phyloP scores from a whole-genome alignment of 2,329 filamentous ascomycete species.

The Epichloe festucae region DNA sequence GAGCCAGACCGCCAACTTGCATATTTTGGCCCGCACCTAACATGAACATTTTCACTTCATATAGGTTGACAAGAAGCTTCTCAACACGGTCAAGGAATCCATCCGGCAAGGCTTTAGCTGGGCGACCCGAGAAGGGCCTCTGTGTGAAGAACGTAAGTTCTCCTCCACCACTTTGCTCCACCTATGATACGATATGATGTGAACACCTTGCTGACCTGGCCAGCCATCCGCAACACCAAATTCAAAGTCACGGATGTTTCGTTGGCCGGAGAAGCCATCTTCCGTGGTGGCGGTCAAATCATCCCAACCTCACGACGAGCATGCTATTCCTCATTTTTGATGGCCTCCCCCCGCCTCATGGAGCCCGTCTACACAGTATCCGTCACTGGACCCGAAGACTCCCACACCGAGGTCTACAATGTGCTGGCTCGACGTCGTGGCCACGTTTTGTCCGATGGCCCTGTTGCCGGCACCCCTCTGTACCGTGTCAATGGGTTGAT shows the following conservation, averaged over 20 bases:
- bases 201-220: conserved; percentile 3
- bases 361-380: conserved; percentile 88
- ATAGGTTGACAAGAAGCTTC: conserved; percentile 78
- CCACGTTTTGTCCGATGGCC: conserved; percentile 87
- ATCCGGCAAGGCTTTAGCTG: conserved; percentile 94
- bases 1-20: conserved; percentile 15
- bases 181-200: background rate
- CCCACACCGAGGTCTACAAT: conserved; percentile 81
- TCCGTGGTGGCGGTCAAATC: conserved; percentile 89
- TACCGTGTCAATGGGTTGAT: conserved; percentile 85
- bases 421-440: conserved; percentile 78
- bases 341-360: conserved; percentile 91
- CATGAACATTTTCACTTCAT: background rate
- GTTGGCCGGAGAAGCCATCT: conserved; percentile 81
- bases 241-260: conserved; percentile 90
- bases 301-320: conserved; percentile 89
- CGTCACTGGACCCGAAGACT: conserved; percentile 84
- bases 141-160: conserved; percentile 89
- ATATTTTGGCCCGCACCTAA: background rate
- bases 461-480: conserved; percentile 84
- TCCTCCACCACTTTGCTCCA: background rate
- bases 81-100: conserved; percentile 78
- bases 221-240: conserved; percentile 92
- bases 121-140: conserved; percentile 86
- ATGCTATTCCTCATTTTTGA: conserved; percentile 91